A percentile compares a stretch with the other conserved stretches of the same genome.
phyloP scores from a whole-genome alignment of 2,329 filamentous ascomycete genomes.

The Colletotrichum tamarilloi region DNA sequence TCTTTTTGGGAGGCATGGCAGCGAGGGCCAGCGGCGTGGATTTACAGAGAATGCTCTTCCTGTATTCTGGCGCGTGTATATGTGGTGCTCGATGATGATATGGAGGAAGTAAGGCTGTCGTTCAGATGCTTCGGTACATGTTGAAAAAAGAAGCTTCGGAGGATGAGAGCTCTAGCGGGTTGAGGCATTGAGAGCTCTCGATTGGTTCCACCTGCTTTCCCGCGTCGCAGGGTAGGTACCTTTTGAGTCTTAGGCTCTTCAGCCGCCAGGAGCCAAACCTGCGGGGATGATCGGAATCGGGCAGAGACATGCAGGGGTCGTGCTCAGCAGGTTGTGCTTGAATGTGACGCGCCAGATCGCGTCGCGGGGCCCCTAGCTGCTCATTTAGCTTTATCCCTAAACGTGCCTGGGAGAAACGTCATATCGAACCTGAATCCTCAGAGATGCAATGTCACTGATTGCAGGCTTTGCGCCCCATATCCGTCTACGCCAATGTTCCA shows the following conservation, averaged over 20 bases:
- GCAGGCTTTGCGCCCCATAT: not conserved
- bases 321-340: constrained; percentile 8
- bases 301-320: not conserved
- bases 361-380: constrained; percentile 7
- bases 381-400: not conserved
- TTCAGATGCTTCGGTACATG: not conserved
- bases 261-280: constrained; percentile 13
- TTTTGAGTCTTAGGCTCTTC: not conserved
- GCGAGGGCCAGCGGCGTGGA: not conserved
- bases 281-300: constrained; percentile 13
- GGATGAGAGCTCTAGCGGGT: not conserved
- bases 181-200: constrained; percentile 1
- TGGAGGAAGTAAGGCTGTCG: not conserved
- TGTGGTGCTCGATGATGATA: not conserved
- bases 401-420: not conserved
- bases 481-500: not conserved
- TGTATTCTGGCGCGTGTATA: not conserved
- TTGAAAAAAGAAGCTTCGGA: not conserved
- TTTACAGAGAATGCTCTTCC: not conserved
- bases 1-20: constrained; percentile 78
- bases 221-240: not conserved
- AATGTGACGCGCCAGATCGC: constrained; percentile 26
- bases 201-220: not conserved
- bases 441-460: constrained; percentile 18
- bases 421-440: not conserved